phyloP scores from a whole-genome alignment of 495 filamentous ascomycete genomes.

The Penicillium arizonense region DNA sequence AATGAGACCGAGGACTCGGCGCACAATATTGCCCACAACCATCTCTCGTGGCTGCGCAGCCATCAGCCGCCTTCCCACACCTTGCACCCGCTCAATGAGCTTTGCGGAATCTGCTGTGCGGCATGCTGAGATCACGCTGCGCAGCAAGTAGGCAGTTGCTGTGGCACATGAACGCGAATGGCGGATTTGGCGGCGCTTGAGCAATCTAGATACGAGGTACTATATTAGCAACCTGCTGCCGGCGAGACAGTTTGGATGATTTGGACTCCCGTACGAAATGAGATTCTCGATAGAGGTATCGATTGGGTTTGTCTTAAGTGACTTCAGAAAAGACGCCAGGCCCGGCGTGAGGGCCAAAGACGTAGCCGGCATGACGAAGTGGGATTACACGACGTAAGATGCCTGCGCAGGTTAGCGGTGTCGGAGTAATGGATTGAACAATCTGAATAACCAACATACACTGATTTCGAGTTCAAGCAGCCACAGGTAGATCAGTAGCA shows the following conservation, averaged over 20 bases:
- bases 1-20: slow-evolving; percentile 85
- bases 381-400: slow-evolving; percentile 13
- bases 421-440: not conserved
- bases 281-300: slow-evolving; percentile 80
- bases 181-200: slow-evolving; percentile 86
- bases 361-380: slow-evolving; percentile 48
- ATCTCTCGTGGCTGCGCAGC: slow-evolving; percentile 84
- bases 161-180: slow-evolving; percentile 85
- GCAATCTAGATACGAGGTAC: slow-evolving; percentile 53
- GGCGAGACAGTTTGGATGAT: not conserved
- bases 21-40: slow-evolving; percentile 89
- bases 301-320: slow-evolving; percentile 66
- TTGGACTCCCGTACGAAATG: slow-evolving; percentile 60
- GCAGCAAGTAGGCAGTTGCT: slow-evolving; percentile 84
- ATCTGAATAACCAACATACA: not conserved
- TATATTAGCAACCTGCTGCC: slow-evolving; percentile 15
- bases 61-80: slow-evolving; percentile 69
- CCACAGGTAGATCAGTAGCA: not conserved
- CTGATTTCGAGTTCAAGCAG: not conserved
- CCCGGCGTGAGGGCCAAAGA: slow-evolving; percentile 59
- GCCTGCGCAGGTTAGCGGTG: slow-evolving; percentile 2
- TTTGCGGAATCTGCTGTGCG: slow-evolving; percentile 67
- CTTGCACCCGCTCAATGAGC: slow-evolving; percentile 74
- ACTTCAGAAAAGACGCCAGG: slow-evolving; percentile 72
- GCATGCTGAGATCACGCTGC: slow-evolving; percentile 71